Conservation (phyloP, 2,329 filamentous ascomycete species). For the Cladosporium oxysporum region DNA sequence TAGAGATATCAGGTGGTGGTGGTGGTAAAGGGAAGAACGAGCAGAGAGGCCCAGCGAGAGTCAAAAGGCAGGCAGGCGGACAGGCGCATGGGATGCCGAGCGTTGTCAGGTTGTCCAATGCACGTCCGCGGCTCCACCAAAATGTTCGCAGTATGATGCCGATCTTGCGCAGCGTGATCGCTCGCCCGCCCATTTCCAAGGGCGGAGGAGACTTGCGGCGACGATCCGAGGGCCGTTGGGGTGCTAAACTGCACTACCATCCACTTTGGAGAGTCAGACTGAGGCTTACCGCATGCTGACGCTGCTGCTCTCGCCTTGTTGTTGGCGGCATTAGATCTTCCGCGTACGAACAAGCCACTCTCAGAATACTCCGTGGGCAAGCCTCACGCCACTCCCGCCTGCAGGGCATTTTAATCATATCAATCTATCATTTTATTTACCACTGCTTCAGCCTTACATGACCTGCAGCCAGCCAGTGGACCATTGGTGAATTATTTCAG, state of each 20-base stretch:
- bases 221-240: conserved; percentile 7
- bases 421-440: not conserved
- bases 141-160: conserved; percentile 17
- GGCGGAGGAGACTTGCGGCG: conserved; percentile 2
- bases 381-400: not conserved
- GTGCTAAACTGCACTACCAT: not conserved
- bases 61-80: conserved; percentile 11
- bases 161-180: conserved; percentile 18
- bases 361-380: not conserved
- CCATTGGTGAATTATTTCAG: not conserved
- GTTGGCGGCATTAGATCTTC: conserved; percentile 7
- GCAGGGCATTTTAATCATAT: not conserved
- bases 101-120: conserved; percentile 8
- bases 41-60: not conserved
- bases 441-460: conserved; percentile 7
- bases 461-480: not conserved
- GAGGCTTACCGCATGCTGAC: not conserved
- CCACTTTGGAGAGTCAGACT: not conserved
- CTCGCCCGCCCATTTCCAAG: not conserved
- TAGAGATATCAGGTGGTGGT: conserved; percentile 2
- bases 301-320: not conserved
- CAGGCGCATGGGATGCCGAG: conserved; percentile 8
- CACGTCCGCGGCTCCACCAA: conserved; percentile 16
- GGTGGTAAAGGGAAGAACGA: not conserved
- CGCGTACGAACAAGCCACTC: not conserved